Evolutionary conservation across 2,329 filamentous ascomycete genomes (phyloP).

Genomic region (Raffaelea albimanens): DNA sequence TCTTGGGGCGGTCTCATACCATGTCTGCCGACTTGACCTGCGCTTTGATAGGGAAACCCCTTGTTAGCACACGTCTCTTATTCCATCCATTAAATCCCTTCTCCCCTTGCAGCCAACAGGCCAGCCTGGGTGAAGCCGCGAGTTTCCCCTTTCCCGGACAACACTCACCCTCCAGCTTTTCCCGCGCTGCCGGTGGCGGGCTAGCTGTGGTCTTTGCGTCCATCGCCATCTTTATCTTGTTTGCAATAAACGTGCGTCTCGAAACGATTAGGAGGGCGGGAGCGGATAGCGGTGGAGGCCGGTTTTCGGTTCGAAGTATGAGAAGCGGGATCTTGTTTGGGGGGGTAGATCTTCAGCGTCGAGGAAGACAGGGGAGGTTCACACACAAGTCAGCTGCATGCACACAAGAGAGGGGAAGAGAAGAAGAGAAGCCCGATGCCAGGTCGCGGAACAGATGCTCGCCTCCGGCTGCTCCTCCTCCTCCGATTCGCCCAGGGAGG

Average conservation of each 20-base stretch:
- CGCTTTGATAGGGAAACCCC: constrained; percentile 40
- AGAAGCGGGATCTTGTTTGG: no score
- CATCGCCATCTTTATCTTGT: constrained; percentile 9
- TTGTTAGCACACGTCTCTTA: not conserved
- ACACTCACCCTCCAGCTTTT: constrained; percentile 68
- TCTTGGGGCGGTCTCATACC: constrained; percentile 43
- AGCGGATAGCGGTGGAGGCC: not conserved
- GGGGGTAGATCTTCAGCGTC: no score
- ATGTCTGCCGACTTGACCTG: constrained; percentile 98
- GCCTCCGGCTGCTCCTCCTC: not conserved
- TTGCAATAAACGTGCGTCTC: no score
- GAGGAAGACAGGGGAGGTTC: no score
- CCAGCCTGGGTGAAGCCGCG: no score
- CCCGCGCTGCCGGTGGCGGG: constrained; percentile 46
- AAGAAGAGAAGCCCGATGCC: no score
- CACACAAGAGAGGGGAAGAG: no score
- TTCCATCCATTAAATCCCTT: constrained; percentile 7
- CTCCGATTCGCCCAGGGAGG: not conserved
- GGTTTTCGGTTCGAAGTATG: not conserved
- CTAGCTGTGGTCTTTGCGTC: constrained; percentile 23
- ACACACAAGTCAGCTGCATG: no score
- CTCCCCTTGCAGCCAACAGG: constrained; percentile 3
- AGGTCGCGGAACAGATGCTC: no score
- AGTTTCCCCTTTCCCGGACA: no score
- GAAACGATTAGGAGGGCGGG: no score